These are phyloP conservation scores for Naganishia cerealis DNA, from an alignment of 1,284 basidiomycete genomes.

Conservation along the genomic window DNA sequence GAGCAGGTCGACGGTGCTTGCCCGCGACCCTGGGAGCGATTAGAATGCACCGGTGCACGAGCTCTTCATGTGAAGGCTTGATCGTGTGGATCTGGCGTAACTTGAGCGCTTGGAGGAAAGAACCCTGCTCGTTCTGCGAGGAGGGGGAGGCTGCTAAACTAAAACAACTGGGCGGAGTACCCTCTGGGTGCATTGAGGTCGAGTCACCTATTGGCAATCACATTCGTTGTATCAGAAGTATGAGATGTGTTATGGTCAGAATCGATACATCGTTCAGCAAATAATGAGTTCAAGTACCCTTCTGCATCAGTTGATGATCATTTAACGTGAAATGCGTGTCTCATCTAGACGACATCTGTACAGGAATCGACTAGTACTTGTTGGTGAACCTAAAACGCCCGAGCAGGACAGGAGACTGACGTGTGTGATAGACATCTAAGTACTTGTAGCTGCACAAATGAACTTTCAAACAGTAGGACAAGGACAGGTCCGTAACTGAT, in stretches of 20 bases:
- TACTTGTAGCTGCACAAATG: too few relatives aligned
- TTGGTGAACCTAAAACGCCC: too few relatives aligned
- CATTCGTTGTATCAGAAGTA: constrained; percentile 18
- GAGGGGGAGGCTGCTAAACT: constrained; percentile 33
- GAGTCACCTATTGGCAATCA: constrained; percentile 36
- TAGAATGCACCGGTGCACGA: constrained; percentile 1
- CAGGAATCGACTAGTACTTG: too few relatives aligned
- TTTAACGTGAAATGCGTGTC: too few relatives aligned
- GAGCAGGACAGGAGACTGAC: too few relatives aligned
- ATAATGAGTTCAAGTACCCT: background rate
- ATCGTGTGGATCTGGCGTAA: constrained; percentile 26
- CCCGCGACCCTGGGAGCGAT: background rate
- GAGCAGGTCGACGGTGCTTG: constrained; percentile 20
- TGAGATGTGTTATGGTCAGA: background rate
- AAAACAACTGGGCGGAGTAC: constrained; percentile 36
- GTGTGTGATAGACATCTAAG: too few relatives aligned
- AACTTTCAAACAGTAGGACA: background rate
- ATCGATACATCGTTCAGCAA: background rate
- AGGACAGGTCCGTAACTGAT: too few relatives aligned
- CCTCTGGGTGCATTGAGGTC: constrained; percentile 30
- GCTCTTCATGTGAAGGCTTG: background rate
- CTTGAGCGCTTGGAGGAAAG: constrained; percentile 27
- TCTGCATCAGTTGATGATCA: too few relatives aligned
- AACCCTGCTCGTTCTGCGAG: background rate
- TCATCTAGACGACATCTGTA: too few relatives aligned